Evolutionary conservation across 129 eudicot species (phyloP), one percentile per base, ranked within the genome.

Genomic region (Silybum marianum): DNA sequence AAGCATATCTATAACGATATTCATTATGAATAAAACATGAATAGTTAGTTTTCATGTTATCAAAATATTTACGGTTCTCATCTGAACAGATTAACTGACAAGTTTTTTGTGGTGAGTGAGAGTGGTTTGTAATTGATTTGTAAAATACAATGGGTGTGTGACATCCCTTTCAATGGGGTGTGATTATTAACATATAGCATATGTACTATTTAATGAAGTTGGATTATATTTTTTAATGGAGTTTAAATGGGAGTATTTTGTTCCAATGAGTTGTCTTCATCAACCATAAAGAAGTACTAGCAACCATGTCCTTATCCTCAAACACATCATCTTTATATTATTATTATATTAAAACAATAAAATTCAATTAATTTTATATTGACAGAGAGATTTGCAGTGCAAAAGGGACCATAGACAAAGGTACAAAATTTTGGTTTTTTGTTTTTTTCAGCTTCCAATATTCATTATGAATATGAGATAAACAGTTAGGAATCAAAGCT

Each of bases 221-320:
- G 28, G 30, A 65, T 7, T 65, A 19, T 63, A 63, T 7, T 6
- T 38, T 38, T 38, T 38, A 38, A 38, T 38, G 42, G 42, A 7
- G 10, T 2, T 8, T n/a, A 65, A 63, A 78, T 24, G 75, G 74
- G 73, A 18, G 73, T 39, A 76, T 81, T 78, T 82, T 81, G 90
- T 80, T 74, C 77, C 77, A 22, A 71, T 76, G 90, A 85, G 74
- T 85, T 40, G 93, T 89, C 85, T 74, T 79, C 67, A 82, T 90
- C 90, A 88, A 76, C 87, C 87, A 88, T 82, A 86, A 85, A 90
- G 80, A 90, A 90, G 91, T 86, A 84, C 86, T 89, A 86, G 81
- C 94, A 84, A 84, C 90, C 91, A 86, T 76, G 94, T 90, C 91
- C 69, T 86, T 82, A 46, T 90, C 91, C 69, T 81, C 73, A 83